phyloP scores from a whole-genome alignment of 2,329 filamentous ascomycete genomes.

The Nigrospora osmanthi region DNA sequence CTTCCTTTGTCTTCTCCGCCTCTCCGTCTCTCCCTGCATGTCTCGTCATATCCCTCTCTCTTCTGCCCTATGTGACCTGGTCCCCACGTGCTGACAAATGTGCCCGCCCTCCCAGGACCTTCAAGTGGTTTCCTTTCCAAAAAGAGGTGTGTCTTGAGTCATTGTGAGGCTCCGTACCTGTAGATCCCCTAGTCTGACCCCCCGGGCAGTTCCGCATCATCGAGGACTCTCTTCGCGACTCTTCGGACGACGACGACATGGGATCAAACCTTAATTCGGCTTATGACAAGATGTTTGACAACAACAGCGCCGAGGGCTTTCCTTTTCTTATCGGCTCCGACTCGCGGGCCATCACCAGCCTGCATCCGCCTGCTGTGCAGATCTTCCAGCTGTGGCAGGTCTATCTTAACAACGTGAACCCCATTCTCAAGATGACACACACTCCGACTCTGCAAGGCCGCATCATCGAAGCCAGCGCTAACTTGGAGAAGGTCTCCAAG shows the following conservation, averaged over 20 bases:
- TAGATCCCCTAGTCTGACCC: constrained; percentile 7
- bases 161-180: too few relatives aligned
- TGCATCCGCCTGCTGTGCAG: constrained; percentile 48
- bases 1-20: too few relatives aligned
- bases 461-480: constrained; percentile 53
- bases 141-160: constrained; percentile 31
- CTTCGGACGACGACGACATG: constrained; percentile 47
- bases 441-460: constrained; percentile 56
- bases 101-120: constrained; percentile 16
- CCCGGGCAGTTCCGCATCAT: constrained; percentile 38
- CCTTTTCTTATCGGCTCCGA: constrained; percentile 46
- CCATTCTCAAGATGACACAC: constrained; percentile 61
- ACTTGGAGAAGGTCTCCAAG: constrained; percentile 43
- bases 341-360: constrained; percentile 31
- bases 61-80: too few relatives aligned
- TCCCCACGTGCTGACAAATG: background rate
- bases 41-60: too few relatives aligned
- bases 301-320: constrained; percentile 45
- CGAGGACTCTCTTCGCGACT: constrained; percentile 40
- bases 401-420: constrained; percentile 63
- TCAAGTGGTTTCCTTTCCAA: constrained; percentile 43
- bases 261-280: constrained; percentile 48
- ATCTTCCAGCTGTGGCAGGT: constrained; percentile 62
- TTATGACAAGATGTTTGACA: constrained; percentile 51
- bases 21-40: too few relatives aligned